Percentiles rank a stretch among this genome's conserved stretches.
phyloP scores from a whole-genome alignment of 495 filamentous ascomycete species.

The Coniosporium apollinis region DNA sequence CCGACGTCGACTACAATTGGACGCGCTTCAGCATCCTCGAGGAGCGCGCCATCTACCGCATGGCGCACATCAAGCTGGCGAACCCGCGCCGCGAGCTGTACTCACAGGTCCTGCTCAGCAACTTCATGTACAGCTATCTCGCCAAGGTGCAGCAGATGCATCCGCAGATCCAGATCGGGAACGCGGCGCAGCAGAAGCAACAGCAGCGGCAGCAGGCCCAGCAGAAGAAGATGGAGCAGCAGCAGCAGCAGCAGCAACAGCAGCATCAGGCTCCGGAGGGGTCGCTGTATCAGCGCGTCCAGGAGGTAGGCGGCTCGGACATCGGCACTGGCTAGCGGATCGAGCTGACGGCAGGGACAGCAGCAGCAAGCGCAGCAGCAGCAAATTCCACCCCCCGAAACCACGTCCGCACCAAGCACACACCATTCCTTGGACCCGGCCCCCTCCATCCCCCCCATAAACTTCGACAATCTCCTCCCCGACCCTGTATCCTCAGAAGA shows the following conservation, averaged over 20 bases:
- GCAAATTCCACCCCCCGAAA: no score
- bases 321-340: slow-evolving; percentile 4
- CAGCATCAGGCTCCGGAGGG: slow-evolving; percentile 50
- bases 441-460: slow-evolving; percentile 1
- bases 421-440: background rate
- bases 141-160: slow-evolving; percentile 98
- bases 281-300: slow-evolving; percentile 44
- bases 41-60: slow-evolving; percentile 92
- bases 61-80: slow-evolving; percentile 97
- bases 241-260: slow-evolving; percentile 3
- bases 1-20: slow-evolving; percentile 90
- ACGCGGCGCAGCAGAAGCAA: slow-evolving; percentile 37
- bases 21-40: slow-evolving; percentile 90
- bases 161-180: slow-evolving; percentile 67
- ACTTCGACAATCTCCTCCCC: background rate
- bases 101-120: slow-evolving; percentile 92
- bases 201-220: slow-evolving; percentile 44
- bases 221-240: slow-evolving; percentile 30
- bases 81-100: slow-evolving; percentile 86
- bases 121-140: slow-evolving; percentile 99
- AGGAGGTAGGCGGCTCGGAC: slow-evolving; percentile 35
- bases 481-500: background rate
- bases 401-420: background rate
- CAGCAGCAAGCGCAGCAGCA: slow-evolving; percentile 3
- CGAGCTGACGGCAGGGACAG: slow-evolving; percentile 7